Percentiles rank a stretch among this genome's conserved stretches.
These are phyloP conservation scores for Cocos nucifera DNA, from an alignment of 176 grass and related monocot species.

Conservation along the genomic window DNA sequence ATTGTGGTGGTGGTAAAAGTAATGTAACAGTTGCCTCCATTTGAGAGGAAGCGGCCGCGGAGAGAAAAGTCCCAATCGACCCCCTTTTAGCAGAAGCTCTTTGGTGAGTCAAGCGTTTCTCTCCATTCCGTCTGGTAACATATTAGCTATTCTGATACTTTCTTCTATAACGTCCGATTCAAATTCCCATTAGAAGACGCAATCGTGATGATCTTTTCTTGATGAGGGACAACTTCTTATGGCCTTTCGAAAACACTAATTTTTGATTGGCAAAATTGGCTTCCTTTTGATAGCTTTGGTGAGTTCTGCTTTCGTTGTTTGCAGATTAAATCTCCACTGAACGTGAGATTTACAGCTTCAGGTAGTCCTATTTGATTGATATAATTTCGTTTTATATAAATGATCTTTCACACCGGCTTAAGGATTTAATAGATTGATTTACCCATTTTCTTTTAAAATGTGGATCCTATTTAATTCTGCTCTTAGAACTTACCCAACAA, in stretches of 20 bases:
- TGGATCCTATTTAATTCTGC: no score
- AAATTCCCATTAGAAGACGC: no score
- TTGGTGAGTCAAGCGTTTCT: slow-evolving; percentile 35
- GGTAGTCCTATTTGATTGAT: neutral
- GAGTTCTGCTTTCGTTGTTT: slow-evolving; percentile 1
- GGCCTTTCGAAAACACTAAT: no score
- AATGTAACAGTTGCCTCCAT: neutral
- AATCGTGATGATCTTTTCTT: neutral
- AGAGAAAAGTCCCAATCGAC: slow-evolving; percentile 84
- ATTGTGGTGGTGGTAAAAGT: slow-evolving; percentile 1
- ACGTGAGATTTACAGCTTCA: neutral
- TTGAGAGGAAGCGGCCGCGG: slow-evolving; percentile 43
- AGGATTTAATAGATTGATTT: no score
- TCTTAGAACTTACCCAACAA: no score
- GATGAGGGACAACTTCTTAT: neutral
- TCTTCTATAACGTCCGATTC: no score
- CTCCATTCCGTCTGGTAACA: no score
- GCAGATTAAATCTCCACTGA: neutral
- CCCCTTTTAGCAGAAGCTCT: slow-evolving; percentile 79
- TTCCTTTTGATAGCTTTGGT: neutral
- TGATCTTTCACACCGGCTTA: no score
- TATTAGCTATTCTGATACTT: no score
- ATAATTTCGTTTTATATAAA: no score
- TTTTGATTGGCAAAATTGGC: no score
- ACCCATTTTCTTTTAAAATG: neutral